phyloP scores from a whole-genome alignment of 2,329 filamentous ascomycete species.

The Leptographium galeiforme region DNA sequence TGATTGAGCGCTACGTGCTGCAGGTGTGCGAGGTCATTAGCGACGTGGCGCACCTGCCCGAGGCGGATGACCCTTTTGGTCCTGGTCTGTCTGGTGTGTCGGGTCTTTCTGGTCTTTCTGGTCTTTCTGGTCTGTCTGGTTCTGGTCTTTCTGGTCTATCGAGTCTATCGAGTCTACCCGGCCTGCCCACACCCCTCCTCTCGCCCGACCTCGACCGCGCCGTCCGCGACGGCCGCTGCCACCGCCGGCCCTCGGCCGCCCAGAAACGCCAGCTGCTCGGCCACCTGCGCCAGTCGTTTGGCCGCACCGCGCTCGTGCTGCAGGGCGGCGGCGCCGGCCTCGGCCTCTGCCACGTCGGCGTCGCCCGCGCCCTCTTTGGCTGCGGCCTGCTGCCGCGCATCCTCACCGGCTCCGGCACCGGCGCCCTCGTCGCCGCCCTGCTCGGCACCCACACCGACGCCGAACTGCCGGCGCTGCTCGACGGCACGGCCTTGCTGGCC shows the following conservation, averaged over 20 bases:
- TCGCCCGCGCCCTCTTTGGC: constrained; percentile 75
- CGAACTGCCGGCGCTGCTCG: constrained; percentile 64
- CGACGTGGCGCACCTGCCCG: constrained; percentile 57
- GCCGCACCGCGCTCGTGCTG: constrained; percentile 69
- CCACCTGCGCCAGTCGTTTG: constrained; percentile 79
- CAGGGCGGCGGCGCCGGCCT: constrained; percentile 89
- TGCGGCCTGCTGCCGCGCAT: constrained; percentile 74
- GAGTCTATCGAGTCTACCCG: not conserved
- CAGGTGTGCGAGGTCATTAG: constrained; percentile 71
- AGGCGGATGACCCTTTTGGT: constrained; percentile 12
- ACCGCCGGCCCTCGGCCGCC: not conserved
- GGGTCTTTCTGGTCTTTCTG: not conserved
- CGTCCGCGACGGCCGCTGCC: constrained; percentile 6
- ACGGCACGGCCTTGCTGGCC: constrained; percentile 27
- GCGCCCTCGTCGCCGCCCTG: constrained; percentile 76
- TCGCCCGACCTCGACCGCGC: constrained; percentile 9
- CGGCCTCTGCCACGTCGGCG: constrained; percentile 77
- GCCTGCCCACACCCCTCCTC: not conserved
- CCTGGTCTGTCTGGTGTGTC: not conserved
- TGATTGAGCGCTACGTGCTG: constrained; percentile 84
- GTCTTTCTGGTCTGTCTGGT: not conserved
- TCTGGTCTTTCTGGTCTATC: not conserved
- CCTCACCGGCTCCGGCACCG: constrained; percentile 81
- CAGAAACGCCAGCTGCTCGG: constrained; percentile 71
- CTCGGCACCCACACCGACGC: constrained; percentile 80